Base-by-base conservation (phyloP, 2,329 filamentous ascomycete species). In the Epichloe brachyelytri region DNA sequence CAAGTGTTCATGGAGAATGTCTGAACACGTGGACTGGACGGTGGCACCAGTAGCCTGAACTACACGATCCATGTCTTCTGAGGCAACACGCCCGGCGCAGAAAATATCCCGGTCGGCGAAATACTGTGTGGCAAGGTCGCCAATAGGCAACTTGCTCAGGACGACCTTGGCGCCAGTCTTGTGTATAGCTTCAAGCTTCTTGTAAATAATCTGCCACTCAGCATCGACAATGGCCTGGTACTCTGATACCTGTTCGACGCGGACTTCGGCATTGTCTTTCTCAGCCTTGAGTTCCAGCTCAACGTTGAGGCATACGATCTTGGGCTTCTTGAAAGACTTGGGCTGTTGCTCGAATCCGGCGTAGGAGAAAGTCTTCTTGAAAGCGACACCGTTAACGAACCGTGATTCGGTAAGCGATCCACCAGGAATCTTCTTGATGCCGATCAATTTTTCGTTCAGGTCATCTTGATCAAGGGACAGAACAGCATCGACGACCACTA, bases 331-430 rank as follows among this genome's bases (percentile, higher is more conserved):
- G 76, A 98, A 97, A 7, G 80, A 83, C 73, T 98, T 98, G 58
- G 93, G 93, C 73, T 98, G 93, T 73, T 98, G 93, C 73, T 98
- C 93, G 72, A 98, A 98, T 65, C 93, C 93, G 60, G 93, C 93
- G 66, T 98, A 98, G 48, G 91, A 90, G 70, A 98, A 98, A 5
- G 93, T 98, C 81, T 98, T 98, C 77, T 97, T 97, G 78, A 98
- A 98, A 37, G 93, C 91, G 55, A 98, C 93, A 65, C 93, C 93
- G 68, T 97, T 93, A 65, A 98, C 86, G 70, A 97, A 97, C 40
- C 95, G 80, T 2, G 91, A 96, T 56, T 97, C 93, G 63, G 95
- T 93, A 34, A 98, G 80, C 38, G 88, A 95, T 68, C 93, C 93
- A 64, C 93, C 93, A 39, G 89, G 91, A 56, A 98, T 90, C 75